Evolutionary conservation across 768 basidiomycete genomes (phyloP).

Genomic region (Pleurotus tuber-regium): DNA sequence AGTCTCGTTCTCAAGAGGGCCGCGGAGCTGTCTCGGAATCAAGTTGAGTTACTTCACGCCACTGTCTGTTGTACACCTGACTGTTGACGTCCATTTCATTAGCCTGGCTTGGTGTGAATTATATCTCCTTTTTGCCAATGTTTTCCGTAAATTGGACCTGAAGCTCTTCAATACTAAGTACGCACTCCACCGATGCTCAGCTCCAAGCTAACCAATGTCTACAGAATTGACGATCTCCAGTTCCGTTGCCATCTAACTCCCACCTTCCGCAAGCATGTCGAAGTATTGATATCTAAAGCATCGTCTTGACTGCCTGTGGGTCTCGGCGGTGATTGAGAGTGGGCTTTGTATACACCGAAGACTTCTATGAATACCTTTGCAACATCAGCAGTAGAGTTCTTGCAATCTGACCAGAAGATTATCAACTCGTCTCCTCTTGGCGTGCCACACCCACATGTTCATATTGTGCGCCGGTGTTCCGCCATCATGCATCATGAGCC

Average conservation of each 20-base stretch:
- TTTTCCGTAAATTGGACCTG: slow-evolving; percentile 37
- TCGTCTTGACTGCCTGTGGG: background rate
- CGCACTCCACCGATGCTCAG: slow-evolving; percentile 8
- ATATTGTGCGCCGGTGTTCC: too few species aligned
- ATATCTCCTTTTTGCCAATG: slow-evolving; percentile 36
- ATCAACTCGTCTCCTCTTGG: too few species aligned
- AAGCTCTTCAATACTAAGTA: slow-evolving; percentile 30
- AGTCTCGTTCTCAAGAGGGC: slow-evolving; percentile 42
- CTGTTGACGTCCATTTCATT: background rate
- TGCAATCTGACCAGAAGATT: too few species aligned
- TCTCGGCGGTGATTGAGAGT: too few species aligned
- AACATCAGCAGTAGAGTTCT: too few species aligned
- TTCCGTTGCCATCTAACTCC: slow-evolving; percentile 10
- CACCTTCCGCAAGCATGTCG: slow-evolving; percentile 11
- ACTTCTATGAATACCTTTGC: too few species aligned
- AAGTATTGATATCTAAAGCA: slow-evolving; percentile 1
- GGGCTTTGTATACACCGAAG: too few species aligned
- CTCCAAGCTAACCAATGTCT: background rate
- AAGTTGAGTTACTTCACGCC: slow-evolving; percentile 28
- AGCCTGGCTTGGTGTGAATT: slow-evolving; percentile 46
- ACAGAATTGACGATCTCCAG: slow-evolving; percentile 14
- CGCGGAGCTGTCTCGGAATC: slow-evolving; percentile 42
- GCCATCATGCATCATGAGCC: too few species aligned
- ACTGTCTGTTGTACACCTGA: background rate
- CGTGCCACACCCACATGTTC: too few species aligned